phyloP scores from a whole-genome alignment of 2,329 filamentous ascomycete species.

The Scedosporium aurantiacum region DNA sequence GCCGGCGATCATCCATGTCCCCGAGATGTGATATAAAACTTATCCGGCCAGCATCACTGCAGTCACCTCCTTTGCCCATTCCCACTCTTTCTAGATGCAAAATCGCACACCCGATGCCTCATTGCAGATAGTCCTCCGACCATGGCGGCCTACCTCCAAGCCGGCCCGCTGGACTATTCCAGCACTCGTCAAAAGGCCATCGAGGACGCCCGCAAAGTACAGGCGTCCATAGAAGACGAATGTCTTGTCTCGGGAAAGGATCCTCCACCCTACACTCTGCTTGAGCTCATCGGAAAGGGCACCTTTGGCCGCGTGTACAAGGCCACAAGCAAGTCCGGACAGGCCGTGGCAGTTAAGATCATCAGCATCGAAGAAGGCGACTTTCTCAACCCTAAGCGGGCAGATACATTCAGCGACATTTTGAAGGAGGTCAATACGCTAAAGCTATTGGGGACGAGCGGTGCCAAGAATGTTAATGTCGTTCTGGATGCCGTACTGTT shows the following conservation, averaged over 20 bases:
- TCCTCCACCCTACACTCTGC: slow-evolving; percentile 43
- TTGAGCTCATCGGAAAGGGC: slow-evolving; percentile 65
- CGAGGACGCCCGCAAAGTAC: slow-evolving; percentile 1
- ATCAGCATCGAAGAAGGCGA: slow-evolving; percentile 75
- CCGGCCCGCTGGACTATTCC: neutral
- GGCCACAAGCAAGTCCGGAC: slow-evolving; percentile 32
- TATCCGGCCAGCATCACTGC: too few relatives aligned
- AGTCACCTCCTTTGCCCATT: too few relatives aligned
- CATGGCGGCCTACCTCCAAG: neutral
- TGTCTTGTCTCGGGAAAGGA: neutral
- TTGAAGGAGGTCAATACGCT: slow-evolving; percentile 59
- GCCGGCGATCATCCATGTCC: too few relatives aligned
- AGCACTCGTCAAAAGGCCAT: slow-evolving; percentile 2
- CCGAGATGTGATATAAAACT: too few relatives aligned
- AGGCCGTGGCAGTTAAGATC: slow-evolving; percentile 67
- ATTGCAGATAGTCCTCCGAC: neutral
- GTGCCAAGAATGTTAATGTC: slow-evolving; percentile 69
- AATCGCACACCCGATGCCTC: too few relatives aligned
- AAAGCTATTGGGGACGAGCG: slow-evolving; percentile 60
- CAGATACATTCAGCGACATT: slow-evolving; percentile 59
- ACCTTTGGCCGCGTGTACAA: slow-evolving; percentile 67
- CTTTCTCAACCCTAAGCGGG: slow-evolving; percentile 50
- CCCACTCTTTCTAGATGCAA: too few relatives aligned
- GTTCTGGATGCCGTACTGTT: slow-evolving; percentile 71
- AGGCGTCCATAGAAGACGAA: neutral